Evolutionary conservation across 805 yeast species (phyloP).

Genomic region (Candida lessepsii): DNA sequence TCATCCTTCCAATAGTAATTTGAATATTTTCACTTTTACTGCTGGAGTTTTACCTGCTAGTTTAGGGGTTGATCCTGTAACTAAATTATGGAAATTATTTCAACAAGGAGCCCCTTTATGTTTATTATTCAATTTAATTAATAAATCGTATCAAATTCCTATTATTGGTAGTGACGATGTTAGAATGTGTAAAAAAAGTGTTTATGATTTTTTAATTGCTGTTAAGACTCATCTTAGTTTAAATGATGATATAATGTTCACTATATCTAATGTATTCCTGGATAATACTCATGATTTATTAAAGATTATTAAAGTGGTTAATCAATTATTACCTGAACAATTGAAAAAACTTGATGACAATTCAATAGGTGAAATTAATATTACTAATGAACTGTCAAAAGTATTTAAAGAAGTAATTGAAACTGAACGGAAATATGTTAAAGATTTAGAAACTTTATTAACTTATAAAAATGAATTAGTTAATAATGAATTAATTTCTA

Average conservation of each 20-base stretch:
- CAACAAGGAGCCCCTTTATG: conserved; percentile 94
- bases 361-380: conserved; percentile 24
- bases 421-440: conserved; percentile 90
- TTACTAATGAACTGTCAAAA: conserved; percentile 63
- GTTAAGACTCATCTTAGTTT: conserved; percentile 74
- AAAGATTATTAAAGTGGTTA: conserved; percentile 71
- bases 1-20: conserved; percentile 19
- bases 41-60: conserved; percentile 77
- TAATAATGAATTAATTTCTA: conserved; percentile 63
- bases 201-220: conserved; percentile 85
- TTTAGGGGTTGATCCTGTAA: conserved; percentile 83
- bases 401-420: conserved; percentile 82
- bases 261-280: conserved; percentile 84
- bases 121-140: conserved; percentile 67
- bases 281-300: conserved; percentile 77
- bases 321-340: conserved; percentile 43
- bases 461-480: conserved; percentile 67
- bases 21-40: conserved; percentile 57
- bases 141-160: conserved; percentile 43
- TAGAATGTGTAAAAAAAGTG: conserved; percentile 81
- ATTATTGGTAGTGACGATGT: conserved; percentile 76
- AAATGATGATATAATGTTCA: conserved; percentile 80
- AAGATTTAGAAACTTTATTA: conserved; percentile 76
- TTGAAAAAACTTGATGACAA: conserved; percentile 22
- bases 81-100: conserved; percentile 82